Conservation (phyloP, 345 rosid species). For the Brassica cretica region DNA sequence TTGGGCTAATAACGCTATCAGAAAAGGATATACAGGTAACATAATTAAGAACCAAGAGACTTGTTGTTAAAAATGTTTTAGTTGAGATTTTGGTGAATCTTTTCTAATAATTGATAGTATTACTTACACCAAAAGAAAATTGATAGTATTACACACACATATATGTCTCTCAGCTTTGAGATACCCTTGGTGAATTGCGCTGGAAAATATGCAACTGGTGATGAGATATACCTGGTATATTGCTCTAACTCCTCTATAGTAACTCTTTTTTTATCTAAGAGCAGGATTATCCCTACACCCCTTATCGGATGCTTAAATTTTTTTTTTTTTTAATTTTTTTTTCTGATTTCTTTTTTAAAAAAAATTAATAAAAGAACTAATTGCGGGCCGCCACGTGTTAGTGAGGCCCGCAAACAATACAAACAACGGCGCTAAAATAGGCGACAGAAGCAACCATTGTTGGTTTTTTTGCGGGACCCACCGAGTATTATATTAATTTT, state of each 20-base stretch:
- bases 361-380: too few relatives aligned
- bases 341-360: too few relatives aligned
- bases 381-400: too few relatives aligned
- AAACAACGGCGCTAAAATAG: too few relatives aligned
- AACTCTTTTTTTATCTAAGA: slow-evolving; percentile 2
- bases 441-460: too few relatives aligned
- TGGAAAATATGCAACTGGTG: slow-evolving; percentile 77
- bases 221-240: slow-evolving; percentile 65
- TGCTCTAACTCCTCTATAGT: background rate
- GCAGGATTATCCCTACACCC: too few relatives aligned
- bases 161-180: slow-evolving; percentile 54
- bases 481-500: too few relatives aligned
- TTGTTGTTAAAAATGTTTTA: background rate
- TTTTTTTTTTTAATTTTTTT: too few relatives aligned
- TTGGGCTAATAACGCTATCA: slow-evolving; percentile 58
- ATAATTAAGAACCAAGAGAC: background rate
- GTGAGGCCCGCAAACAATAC: too few relatives aligned
- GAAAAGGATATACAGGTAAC: slow-evolving; percentile 70
- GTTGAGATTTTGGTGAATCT: background rate
- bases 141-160: background rate
- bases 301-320: too few relatives aligned
- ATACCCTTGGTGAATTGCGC: slow-evolving; percentile 56
- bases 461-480: too few relatives aligned
- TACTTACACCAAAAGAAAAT: background rate
- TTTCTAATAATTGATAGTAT: background rate